phyloP scores from a whole-genome alignment of 768 basidiomycete genomes.

The Ramaria sp. region DNA sequence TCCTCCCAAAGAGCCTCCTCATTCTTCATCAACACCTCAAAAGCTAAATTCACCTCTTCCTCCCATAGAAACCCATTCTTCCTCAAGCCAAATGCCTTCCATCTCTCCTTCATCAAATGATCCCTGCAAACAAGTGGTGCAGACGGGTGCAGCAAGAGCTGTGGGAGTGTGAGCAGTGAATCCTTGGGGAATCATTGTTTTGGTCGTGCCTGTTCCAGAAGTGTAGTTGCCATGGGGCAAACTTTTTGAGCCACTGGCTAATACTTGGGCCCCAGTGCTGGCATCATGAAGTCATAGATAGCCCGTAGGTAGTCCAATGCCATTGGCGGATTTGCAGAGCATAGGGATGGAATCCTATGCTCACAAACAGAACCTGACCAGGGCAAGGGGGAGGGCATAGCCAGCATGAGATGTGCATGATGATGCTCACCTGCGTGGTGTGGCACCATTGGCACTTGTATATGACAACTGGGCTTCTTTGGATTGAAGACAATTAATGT shows the following conservation, averaged over 20 bases:
- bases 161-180: slow-evolving; percentile 5
- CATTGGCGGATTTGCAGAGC: too few relatives aligned
- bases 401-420: not conserved
- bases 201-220: slow-evolving; percentile 15
- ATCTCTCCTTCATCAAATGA: slow-evolving; percentile 13
- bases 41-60: slow-evolving; percentile 22
- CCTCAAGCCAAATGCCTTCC: slow-evolving; percentile 5
- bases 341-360: too few relatives aligned
- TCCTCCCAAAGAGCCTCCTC: slow-evolving; percentile 11
- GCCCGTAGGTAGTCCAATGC: too few relatives aligned
- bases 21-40: slow-evolving; percentile 21
- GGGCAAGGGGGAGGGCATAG: not conserved
- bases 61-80: slow-evolving; percentile 21
- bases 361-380: not conserved
- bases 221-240: slow-evolving; percentile 18
- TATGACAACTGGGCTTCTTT: not conserved
- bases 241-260: slow-evolving; percentile 21
- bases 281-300: not conserved
- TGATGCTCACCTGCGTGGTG: not conserved
- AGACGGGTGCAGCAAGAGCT: not conserved
- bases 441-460: not conserved
- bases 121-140: slow-evolving; percentile 7
- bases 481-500: not conserved
- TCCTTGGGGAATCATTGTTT: slow-evolving; percentile 9
- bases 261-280: slow-evolving; percentile 11